phyloP scores from a whole-genome alignment of 495 filamentous ascomycete species.

The Aspergillus leporis region DNA sequence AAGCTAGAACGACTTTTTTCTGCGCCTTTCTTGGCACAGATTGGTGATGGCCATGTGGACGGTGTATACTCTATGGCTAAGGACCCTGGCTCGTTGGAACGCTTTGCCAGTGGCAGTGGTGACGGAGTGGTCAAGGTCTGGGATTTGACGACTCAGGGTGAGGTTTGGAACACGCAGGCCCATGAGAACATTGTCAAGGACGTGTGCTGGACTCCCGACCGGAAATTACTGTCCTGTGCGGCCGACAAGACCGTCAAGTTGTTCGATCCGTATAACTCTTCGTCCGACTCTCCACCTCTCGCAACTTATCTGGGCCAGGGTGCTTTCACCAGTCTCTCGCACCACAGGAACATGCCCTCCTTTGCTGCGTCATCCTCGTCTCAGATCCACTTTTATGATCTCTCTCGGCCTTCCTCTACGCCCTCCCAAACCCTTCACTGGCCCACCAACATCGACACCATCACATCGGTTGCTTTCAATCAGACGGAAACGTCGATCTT shows the following conservation, averaged over 20 bases:
- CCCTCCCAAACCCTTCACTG: slow-evolving; percentile 80
- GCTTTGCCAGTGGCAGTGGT: slow-evolving; percentile 76
- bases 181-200: slow-evolving; percentile 91
- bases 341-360: slow-evolving; percentile 69
- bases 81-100: slow-evolving; percentile 65
- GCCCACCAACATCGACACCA: slow-evolving; percentile 89
- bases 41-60: slow-evolving; percentile 91
- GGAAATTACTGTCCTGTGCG: slow-evolving; percentile 86
- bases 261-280: slow-evolving; percentile 82
- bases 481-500: slow-evolving; percentile 90
- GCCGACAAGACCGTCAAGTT: slow-evolving; percentile 85
- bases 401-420: slow-evolving; percentile 67
- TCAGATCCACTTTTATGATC: slow-evolving; percentile 83
- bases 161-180: slow-evolving; percentile 78
- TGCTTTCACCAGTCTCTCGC: slow-evolving; percentile 81
- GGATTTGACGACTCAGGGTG: slow-evolving; percentile 77
- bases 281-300: slow-evolving; percentile 60
- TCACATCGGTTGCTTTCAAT: slow-evolving; percentile 87
- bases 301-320: slow-evolving; percentile 80
- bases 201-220: slow-evolving; percentile 80
- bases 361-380: slow-evolving; percentile 83
- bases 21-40: slow-evolving; percentile 82
- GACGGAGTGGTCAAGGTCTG: slow-evolving; percentile 93
- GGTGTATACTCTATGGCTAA: slow-evolving; percentile 79
- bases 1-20: slow-evolving; percentile 97